phyloP scores from a whole-genome alignment of 2,329 filamentous ascomycete genomes.

The Penicillium carneum region DNA sequence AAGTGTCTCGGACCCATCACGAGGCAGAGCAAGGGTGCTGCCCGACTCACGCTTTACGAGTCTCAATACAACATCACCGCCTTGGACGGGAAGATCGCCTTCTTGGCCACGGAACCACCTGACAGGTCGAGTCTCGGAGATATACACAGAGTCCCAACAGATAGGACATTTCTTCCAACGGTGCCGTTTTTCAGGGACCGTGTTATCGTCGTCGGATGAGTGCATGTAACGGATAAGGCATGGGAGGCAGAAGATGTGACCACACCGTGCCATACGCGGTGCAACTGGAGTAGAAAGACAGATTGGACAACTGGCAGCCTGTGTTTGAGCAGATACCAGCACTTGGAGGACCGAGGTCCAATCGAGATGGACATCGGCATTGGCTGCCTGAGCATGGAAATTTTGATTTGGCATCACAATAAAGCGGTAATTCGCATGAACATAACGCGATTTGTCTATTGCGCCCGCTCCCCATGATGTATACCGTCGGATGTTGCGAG shows the following conservation, averaged over 20 bases:
- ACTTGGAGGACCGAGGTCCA: slow-evolving; percentile 92
- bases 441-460: slow-evolving; percentile 86
- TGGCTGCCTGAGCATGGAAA: slow-evolving; percentile 80
- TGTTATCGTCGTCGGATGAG: slow-evolving; percentile 74
- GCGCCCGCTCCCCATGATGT: slow-evolving; percentile 83
- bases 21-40: slow-evolving; percentile 85
- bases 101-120: slow-evolving; percentile 92
- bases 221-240: slow-evolving; percentile 97
- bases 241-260: slow-evolving; percentile 93
- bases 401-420: slow-evolving; percentile 83
- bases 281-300: slow-evolving; percentile 92
- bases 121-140: slow-evolving; percentile 87
- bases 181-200: slow-evolving; percentile 70
- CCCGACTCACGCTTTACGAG: slow-evolving; percentile 80
- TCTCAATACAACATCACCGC: slow-evolving; percentile 86
- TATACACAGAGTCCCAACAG: slow-evolving; percentile 90
- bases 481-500: slow-evolving; percentile 71
- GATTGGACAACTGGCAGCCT: slow-evolving; percentile 88
- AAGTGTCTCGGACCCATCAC: slow-evolving; percentile 77
- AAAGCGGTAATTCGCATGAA: slow-evolving; percentile 97
- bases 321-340: slow-evolving; percentile 86
- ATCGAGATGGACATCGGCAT: slow-evolving; percentile 87
- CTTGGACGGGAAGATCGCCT: slow-evolving; percentile 77
- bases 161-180: slow-evolving; percentile 96
- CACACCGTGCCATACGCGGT: slow-evolving; percentile 94